Base-by-base conservation (phyloP, 306 rosid species). In the Begonia peltatifolia region DNA sequence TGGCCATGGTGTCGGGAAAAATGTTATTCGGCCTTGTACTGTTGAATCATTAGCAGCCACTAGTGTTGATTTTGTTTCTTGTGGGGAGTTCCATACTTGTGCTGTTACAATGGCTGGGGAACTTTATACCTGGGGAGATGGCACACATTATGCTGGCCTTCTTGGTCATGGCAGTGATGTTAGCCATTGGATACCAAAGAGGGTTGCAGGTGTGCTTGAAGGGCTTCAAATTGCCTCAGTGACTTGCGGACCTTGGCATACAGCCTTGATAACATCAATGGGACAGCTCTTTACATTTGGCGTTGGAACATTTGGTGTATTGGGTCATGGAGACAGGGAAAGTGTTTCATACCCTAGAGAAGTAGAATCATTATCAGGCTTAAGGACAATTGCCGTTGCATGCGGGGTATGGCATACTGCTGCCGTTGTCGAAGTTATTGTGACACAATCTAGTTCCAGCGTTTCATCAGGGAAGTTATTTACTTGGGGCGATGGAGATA, bases 401-500 rank as follows among this genome's bases (percentile, higher is more conserved):
- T 92, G 99, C 70, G 96, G 99, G 65, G 99, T 92, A 56, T 92
- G 99, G 96, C 96, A 86, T 66, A 92, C 96, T 66, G 96, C 99
- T 61, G 96, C 96, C 56, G 87, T 83, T 50, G 93, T 92, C 50
- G 96, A 86, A 79, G 94, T 92, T 74, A 92, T 86, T 20, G 84
- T 72, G 67, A 83, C 95, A 49, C 96, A 92, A 71, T 76, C 94
- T 43, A 71, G 86, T 63, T 65, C 94, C 5, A 76, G 84, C 69
- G 52, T 71, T 55, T 86, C 88, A 50, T 92, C 93, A 16, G 93
- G 93, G 56, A 92, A 92, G 56, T 75, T 86, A 61, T 92, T 92
- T 66, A 81, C 99, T 22, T 92, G 96, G 99, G 99, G 99, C 15
- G 99, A 92, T 60, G 99, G 99, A 65, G 99, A 92, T 66, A 92